phyloP scores from a whole-genome alignment of 371 early-diverging fungal species.

The Quaeritorhiza haematococci region DNA sequence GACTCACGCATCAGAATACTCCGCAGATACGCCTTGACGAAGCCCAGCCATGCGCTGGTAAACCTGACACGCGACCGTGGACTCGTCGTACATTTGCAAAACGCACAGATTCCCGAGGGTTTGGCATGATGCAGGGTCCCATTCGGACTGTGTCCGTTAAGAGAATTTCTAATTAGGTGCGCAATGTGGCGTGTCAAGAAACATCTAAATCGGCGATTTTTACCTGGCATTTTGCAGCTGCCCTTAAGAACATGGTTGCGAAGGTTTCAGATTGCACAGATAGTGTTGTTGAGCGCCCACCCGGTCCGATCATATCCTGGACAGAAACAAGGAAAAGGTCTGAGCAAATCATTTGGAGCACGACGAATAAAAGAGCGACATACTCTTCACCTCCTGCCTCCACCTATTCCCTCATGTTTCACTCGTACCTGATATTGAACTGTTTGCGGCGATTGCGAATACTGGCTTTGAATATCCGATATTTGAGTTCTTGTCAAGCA shows the following conservation, averaged over 20 bases:
- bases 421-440: constrained; percentile 19
- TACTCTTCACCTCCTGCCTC: too few relatives aligned
- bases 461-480: constrained; percentile 1
- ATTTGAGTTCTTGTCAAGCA: not conserved
- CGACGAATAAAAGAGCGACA: too few relatives aligned
- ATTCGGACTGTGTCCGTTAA: constrained; percentile 11
- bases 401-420: too few relatives aligned
- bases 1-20: too few relatives aligned
- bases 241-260: constrained; percentile 11
- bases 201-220: not conserved
- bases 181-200: not conserved
- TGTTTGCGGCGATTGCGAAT: constrained; percentile 5
- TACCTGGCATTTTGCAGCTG: constrained; percentile 26
- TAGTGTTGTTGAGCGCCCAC: constrained; percentile 7
- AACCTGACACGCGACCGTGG: constrained; percentile 23
- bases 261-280: constrained; percentile 35
- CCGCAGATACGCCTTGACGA: too few relatives aligned
- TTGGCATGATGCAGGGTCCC: constrained; percentile 33
- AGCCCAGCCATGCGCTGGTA: constrained; percentile 19
- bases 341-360: not conserved
- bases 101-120: constrained; percentile 39
- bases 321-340: not conserved
- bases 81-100: constrained; percentile 29
- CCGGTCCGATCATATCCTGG: constrained; percentile 19
- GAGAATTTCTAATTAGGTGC: not conserved